Evolutionary conservation across 441 rosid species (phyloP), one percentile per base, ranked within the genome.

Genomic region (Brassica hybrid): DNA sequence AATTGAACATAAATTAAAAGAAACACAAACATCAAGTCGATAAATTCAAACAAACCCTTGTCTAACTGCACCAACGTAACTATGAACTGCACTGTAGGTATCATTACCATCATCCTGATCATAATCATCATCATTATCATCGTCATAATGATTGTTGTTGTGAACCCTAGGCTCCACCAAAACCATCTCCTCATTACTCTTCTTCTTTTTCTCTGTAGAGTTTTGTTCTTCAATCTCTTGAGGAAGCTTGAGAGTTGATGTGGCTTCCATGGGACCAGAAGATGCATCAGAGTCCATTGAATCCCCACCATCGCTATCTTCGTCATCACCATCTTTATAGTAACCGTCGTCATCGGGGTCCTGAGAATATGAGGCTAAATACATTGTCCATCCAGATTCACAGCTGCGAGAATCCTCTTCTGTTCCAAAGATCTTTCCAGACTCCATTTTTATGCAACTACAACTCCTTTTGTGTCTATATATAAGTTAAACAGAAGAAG

Each of bases 261-360:
- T 79, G 16, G 75, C 64, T 70, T 79, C 79, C 82, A 79, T 74
- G 8, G 91, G 96, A 58, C 93, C 90, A 52, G 97, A 93, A 77
- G 96, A 91, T 19, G 97, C 97, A 74, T 93, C 97, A 12, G 95
- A 93, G 12, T 88, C 86, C 97, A 93, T 87, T n/a, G 97, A 92
- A 60, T 92, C 96, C 74, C 82, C 96, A 65, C 82, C 82, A 58
- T 79, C 82, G 23, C 72, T 79, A 73, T 87, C 94, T 61, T 89
- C 89, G 56, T 84, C 86, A 56, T 72, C 80, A 60, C 65, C 36
- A 67, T 65, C 27, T 50, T 74, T 59, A 59, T 48, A 73, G 45
- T 71, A 68, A 62, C 65, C 69, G 6, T 50, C 59, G 58, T 63
- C 36, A 5, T 61, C 68, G 7, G 21, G 68, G 7, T 64, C 78